Evolutionary conservation across 1,139 yeast species (phyloP).

Genomic region (Geotrichum phurueaensis): DNA sequence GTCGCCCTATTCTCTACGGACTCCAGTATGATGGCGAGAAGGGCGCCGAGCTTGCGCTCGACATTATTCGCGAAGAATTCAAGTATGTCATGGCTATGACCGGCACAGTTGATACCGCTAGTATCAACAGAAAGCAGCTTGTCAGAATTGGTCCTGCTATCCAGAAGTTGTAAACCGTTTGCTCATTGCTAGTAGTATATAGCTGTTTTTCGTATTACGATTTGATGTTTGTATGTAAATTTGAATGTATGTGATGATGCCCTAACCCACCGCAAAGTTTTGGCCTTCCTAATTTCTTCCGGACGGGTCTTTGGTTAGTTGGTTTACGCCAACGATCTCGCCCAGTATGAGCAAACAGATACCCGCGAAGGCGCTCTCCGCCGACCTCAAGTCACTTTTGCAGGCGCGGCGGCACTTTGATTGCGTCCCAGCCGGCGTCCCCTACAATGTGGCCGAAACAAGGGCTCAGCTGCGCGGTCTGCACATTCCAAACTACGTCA

Average conservation of each 20-base stretch:
- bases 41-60: conserved; percentile 44
- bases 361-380: neutral
- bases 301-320: neutral
- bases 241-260: neutral
- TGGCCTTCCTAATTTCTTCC: neutral
- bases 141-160: conserved; percentile 29
- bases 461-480: neutral
- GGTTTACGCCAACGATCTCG: neutral
- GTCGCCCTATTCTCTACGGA: conserved; percentile 62
- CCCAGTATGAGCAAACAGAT: neutral
- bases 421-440: neutral
- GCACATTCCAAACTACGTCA: conserved; percentile 4
- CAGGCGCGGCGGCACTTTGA: conserved; percentile 1
- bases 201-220: neutral
- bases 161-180: conserved; percentile 21
- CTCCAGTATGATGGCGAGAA: conserved; percentile 59
- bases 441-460: neutral
- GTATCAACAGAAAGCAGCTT: conserved; percentile 24
- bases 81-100: conserved; percentile 33
- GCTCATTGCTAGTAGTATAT: neutral
- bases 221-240: neutral
- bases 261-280: neutral
- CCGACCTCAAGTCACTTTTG: neutral
- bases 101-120: conserved; percentile 24
- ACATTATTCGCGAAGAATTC: conserved; percentile 32